phyloP scores from a whole-genome alignment of 139 green algal genomes.

The Penium margaritaceum region DNA sequence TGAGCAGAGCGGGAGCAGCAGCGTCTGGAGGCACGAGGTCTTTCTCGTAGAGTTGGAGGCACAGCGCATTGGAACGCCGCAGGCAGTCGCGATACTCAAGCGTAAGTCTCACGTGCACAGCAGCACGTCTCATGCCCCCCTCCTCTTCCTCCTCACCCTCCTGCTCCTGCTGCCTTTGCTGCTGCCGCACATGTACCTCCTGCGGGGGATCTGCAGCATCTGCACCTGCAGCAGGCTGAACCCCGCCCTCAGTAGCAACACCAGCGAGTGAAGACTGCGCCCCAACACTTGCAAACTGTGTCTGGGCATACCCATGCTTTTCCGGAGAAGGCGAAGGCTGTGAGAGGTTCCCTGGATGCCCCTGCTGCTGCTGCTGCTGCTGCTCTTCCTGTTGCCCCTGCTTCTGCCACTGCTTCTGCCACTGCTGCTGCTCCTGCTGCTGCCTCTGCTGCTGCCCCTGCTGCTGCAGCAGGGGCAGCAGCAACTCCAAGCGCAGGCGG shows the following conservation, averaged over 20 bases:
- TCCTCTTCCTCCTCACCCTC: neutral
- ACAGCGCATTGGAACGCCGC: slow-evolving; percentile 17
- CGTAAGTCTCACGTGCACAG: no score
- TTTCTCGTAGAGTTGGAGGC: slow-evolving; percentile 33
- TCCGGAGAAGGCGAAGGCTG: no score
- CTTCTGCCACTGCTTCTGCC: neutral
- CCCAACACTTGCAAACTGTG: no score
- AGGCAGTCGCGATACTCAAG: neutral
- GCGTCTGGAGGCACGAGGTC: neutral
- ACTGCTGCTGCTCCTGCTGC: neutral
- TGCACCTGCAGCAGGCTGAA: neutral
- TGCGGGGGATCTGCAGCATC: neutral
- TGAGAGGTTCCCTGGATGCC: no score
- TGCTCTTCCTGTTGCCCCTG: neutral
- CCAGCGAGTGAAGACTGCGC: no score
- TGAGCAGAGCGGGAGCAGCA: no score
- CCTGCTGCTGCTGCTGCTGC: neutral
- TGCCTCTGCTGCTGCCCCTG: neutral
- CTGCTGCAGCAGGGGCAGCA: neutral
- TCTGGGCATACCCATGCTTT: no score
- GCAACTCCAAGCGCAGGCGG: slow-evolving; percentile 52
- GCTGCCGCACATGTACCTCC: neutral
- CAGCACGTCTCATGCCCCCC: neutral
- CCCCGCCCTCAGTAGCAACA: no score
- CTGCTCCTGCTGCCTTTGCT: neutral